Conservation (phyloP, 2,329 filamentous ascomycete genomes). For the Diaporthe longicolla region DNA sequence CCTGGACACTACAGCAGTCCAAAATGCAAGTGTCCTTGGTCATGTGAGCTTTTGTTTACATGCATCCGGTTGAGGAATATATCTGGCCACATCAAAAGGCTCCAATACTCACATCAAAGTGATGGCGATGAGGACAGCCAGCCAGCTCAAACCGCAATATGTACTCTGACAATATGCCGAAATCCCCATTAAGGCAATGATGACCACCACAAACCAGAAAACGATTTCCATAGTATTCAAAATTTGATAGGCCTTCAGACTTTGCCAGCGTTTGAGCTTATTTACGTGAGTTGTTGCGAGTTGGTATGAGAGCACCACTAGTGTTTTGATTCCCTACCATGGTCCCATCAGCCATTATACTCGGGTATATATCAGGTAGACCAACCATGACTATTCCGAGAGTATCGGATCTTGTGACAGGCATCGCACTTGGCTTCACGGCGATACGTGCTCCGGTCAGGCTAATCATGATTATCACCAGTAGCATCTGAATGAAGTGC, state of each 20-base stretch:
- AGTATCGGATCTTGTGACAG: constrained; percentile 25
- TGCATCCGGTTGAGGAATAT: too few species aligned
- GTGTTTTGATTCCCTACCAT: not conserved
- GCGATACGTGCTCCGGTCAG: constrained; percentile 9
- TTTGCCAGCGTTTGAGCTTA: not conserved
- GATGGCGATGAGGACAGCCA: not conserved
- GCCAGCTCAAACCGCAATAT: constrained; percentile 11
- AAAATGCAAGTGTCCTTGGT: not conserved
- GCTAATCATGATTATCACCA: not conserved
- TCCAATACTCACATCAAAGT: not conserved
- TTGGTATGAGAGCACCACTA: constrained; percentile 6
- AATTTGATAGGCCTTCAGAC: constrained; percentile 10
- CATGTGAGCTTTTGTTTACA: not conserved
- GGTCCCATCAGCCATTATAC: not conserved
- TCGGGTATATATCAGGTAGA: accelerated
- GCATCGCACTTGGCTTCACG: not conserved
- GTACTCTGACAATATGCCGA: not conserved
- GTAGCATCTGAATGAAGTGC: constrained; percentile 3
- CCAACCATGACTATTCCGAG: constrained; percentile 11
- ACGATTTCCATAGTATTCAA: constrained; percentile 2
- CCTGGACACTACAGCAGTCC: not conserved
- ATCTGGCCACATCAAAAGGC: not conserved
- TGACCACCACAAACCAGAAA: constrained; percentile 21
- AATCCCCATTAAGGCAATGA: constrained; percentile 6
- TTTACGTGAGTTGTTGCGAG: not conserved